Evolutionary conservation across 352 stramenopile genomes (phyloP), one percentile per base, ranked within the genome.

Genomic region (Globisporangium megalacanthum): DNA sequence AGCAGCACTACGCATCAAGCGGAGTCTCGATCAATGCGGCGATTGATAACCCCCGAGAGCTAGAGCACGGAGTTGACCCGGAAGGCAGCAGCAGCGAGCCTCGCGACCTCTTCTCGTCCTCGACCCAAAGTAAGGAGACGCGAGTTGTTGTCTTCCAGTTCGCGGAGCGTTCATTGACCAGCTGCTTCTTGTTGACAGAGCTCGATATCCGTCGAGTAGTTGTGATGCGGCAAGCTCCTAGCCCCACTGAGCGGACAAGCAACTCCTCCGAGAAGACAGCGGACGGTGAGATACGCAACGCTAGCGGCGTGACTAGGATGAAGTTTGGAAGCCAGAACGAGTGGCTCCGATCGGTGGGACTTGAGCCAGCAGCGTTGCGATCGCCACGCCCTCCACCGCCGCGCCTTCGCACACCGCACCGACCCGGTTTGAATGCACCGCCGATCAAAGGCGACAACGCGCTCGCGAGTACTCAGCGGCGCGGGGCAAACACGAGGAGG

Each of bases 201-300:
- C 39, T 65, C 25, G 52, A 65, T 25, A 56, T 65, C 31, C 59
- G 52, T 7, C 48, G 41, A 46, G 59, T 60, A 13, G 46, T 65
- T 11, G 59, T 65, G 37, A 65, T 65, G 46, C 59, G 59, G 15
- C 39, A 37, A 48, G 25, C 52, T 4, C 59, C 37, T 10, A 48
- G 46, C n/a, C 25, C 1, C 4, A 14, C 39, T 29, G 20, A 51
- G 5, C 29, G 19, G 22, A 1, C 35, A 20, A 54, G 36, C 17
- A 49, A 0, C 13, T 7, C 29, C 3, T 7, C 39, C 3, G 22
- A 49, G 14, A 49, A 52, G 14, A 14, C 19, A 15, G 46, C 17
- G 15, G 15, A 0, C n/a, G 4, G 7, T 33, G 7, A 8, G 4
- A 19, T 36, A 14, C 11, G 29, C 6, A 29, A 53, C 6, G 13